Base-by-base conservation (phyloP, 176 grass and related monocot species). In the Areca catechu region DNA sequence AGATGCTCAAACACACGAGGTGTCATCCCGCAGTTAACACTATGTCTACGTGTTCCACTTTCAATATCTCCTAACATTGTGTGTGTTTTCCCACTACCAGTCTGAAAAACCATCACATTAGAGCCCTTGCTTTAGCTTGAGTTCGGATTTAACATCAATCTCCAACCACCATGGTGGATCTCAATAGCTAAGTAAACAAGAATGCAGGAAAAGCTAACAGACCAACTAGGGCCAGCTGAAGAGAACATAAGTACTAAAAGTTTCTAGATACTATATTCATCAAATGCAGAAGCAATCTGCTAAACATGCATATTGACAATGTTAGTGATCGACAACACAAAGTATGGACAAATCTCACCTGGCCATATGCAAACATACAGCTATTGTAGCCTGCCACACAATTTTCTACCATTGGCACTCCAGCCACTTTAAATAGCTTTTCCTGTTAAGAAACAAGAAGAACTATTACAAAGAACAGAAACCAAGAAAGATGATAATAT, bases 61-160 rank as follows among this genome's bases (percentile, higher is more conserved):
- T 92, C 93, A 55, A 98, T 88, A 57, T 98, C 93, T 67, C 93
- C 93, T 56, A 98, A 74, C 93, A 98, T 98, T 16, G 93, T 98
- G 34, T 98, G 93, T 10, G 87, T 98, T 75, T 98, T 98, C 43
- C 93, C 93, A 58, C 93, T 98, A 52, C 93, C 93, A 22, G 93
- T 98, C 93, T 98, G 74, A 53, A 73, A 79, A 34, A 70, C 21
- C 16, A 64, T 43, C 34, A 43, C 34, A 43, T 30, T 43, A 43
- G 34, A 43, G 10, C 34, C 34, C 34, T 43, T 43, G 34, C 7
- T 43, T 43, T 43, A 43, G 34, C 34, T 43, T 43, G 34, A 43
- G 34, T 43, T 43, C 34, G 14, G 34, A 43, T 43, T 43, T 12
- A 43, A 43, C 34, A 43, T 43, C 10, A 43, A 43, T 43, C 34